Evolutionary conservation across 441 rosid genomes (phyloP).

Genomic region (Syzygium syzygioides): DNA sequence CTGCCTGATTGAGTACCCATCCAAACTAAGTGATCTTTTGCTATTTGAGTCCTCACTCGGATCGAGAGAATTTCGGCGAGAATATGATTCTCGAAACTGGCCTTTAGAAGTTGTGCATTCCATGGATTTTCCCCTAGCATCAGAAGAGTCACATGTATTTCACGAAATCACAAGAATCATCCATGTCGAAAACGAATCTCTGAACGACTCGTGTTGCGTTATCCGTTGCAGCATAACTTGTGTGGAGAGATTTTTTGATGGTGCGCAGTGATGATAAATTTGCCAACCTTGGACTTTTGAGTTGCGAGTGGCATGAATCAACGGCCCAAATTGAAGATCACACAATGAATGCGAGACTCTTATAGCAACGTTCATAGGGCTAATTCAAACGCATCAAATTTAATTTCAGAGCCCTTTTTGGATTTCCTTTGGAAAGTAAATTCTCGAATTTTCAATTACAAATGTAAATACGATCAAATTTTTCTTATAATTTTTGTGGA

Average conservation of each 20-base stretch:
- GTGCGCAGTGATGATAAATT: neutral
- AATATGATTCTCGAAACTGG: neutral
- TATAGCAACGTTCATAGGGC: neutral
- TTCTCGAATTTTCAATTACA: neutral
- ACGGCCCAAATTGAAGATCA: neutral
- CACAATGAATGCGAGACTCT: neutral
- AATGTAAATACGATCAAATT: neutral
- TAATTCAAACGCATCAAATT: neutral
- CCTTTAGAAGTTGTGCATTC: neutral
- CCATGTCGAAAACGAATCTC: neutral
- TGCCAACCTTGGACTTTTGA: neutral
- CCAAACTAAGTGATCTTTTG: neutral
- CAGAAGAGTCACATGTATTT: neutral
- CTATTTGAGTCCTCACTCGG: neutral
- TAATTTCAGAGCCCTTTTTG: neutral
- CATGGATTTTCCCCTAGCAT: neutral
- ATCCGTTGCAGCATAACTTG: neutral
- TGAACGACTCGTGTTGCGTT: neutral
- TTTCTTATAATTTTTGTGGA: neutral
- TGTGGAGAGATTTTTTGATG: neutral
- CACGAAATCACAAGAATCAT: neutral
- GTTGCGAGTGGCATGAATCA: no score
- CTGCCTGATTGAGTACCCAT: neutral
- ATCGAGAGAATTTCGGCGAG: neutral
- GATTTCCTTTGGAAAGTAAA: neutral